Conservation (phyloP, 164 flowering plant genomes). For the Nymphaea thermarum region DNA sequence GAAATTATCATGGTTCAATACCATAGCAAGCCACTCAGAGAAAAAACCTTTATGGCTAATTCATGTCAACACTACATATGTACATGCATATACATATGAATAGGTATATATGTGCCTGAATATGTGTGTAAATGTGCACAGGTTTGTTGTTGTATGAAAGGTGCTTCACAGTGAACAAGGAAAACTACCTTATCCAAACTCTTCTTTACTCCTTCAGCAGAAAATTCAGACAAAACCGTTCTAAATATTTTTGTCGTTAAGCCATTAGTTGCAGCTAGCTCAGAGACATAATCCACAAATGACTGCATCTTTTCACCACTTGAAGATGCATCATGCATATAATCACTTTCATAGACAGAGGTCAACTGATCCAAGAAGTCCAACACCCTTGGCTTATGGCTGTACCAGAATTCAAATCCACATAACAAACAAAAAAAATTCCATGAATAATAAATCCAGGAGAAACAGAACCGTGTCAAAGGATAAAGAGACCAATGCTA, state of each 20-base stretch:
- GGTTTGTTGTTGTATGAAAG: too few species aligned
- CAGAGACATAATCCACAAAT: constrained; percentile 48
- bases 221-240: constrained; percentile 32
- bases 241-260: constrained; percentile 41
- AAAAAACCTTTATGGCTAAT: too few species aligned
- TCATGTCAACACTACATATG: too few species aligned
- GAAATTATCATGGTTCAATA: too few species aligned
- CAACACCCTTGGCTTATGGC: constrained; percentile 56
- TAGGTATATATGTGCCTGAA: too few species aligned
- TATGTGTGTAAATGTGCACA: too few species aligned
- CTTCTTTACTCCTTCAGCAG: constrained; percentile 24
- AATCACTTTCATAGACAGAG: constrained; percentile 51
- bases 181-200: constrained; percentile 51
- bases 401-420: constrained; percentile 21
- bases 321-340: constrained; percentile 23
- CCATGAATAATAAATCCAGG: neutral
- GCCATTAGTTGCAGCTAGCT: constrained; percentile 56
- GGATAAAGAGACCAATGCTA: too few species aligned
- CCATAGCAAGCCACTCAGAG: too few species aligned
- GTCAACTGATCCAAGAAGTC: constrained; percentile 69
- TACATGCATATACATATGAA: too few species aligned
- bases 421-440: neutral
- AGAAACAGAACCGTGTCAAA: too few species aligned
- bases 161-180: neutral
- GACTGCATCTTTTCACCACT: constrained; percentile 25